Base-by-base conservation (phyloP, 1,284 basidiomycete genomes). In the Neotropicomus parvogracilis region DNA sequence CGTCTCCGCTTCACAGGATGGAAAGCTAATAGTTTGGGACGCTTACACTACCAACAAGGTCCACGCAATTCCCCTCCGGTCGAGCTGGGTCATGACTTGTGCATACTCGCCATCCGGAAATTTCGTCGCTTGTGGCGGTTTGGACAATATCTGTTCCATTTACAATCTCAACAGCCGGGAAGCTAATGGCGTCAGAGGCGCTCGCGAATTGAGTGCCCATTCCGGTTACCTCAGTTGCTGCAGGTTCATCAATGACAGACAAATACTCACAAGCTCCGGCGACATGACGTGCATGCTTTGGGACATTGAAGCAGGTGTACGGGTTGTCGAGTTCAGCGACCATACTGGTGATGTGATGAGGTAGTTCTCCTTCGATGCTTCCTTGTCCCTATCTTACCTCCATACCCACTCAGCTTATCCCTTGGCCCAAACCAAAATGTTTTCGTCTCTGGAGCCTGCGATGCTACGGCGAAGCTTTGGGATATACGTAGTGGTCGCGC, bases 241-340 rank as follows among this genome's bases (percentile, higher is more conserved):
- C 73, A 86, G 95, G 35, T 99, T 99, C 77, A 85, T 98, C 75
- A 97, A 92, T 65, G 97, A 99, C 73, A 81, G 95, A 52, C 94
- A 99, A 77, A 97, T 99, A 62, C 85, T 99, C 53, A 99, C 95
- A 26, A 88, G 85, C 56, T 97, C 94, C 16, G 95, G 95, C 52
- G 95, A 99, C 71, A 99, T 98, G 95, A 97, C 94, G 34, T 98
- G 97, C 69, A 98, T 99, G 93, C 80, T 98, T 33, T 99, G 97
- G 95, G 95, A 99, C 71, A 91, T 99, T 56, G 95, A 98, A 69
- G 91, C 92, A 24, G 97, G 95, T 56, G 91, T 94, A 2, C 79
- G 94, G 53, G 89, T 94, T 13, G 87, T 93, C 59, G 95, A 98
- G 72, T 99, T 99, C 71, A 95, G 91, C 66, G 97, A 98, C 71